Evolutionary conservation across 2,329 filamentous ascomycete species (phyloP).

Genomic region (Passalora sequoiae): DNA sequence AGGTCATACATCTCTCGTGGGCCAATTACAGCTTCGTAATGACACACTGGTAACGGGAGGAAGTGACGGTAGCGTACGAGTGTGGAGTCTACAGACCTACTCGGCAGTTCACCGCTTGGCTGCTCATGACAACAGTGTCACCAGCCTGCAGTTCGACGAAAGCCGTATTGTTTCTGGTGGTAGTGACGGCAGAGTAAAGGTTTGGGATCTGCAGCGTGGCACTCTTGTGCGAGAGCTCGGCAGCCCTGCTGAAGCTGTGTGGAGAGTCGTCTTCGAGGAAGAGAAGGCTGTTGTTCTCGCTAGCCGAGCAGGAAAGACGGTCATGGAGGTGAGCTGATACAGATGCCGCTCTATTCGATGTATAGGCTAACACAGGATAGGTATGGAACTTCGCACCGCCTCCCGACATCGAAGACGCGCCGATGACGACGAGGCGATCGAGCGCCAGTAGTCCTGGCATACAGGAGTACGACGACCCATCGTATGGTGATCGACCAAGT

Average conservation of each 20-base stretch:
- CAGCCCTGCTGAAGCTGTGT: constrained; percentile 87
- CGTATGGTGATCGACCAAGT: constrained; percentile 24
- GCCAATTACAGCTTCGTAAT: constrained; percentile 90
- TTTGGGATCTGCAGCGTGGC: constrained; percentile 93
- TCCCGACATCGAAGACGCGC: constrained; percentile 44
- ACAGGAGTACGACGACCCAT: constrained; percentile 28
- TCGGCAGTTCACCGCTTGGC: constrained; percentile 89
- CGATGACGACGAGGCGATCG: constrained; percentile 13
- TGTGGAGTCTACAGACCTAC: constrained; percentile 91
- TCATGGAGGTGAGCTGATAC: constrained; percentile 76
- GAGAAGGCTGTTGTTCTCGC: constrained; percentile 98
- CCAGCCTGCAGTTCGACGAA: constrained; percentile 94
- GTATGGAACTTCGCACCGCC: constrained; percentile 94
- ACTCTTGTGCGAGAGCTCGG: constrained; percentile 87
- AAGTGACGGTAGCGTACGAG: constrained; percentile 89
- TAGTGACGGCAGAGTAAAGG: constrained; percentile 94
- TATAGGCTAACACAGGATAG: constrained; percentile 42
- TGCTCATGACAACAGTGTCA: constrained; percentile 97
- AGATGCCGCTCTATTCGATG: background rate
- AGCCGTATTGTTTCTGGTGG: constrained; percentile 92
- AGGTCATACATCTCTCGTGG: constrained; percentile 93
- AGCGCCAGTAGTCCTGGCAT: constrained; percentile 18
- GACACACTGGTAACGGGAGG: constrained; percentile 94
- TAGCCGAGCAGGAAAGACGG: constrained; percentile 73
- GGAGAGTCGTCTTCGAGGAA: constrained; percentile 96